phyloP scores from a whole-genome alignment of 768 basidiomycete species.

The Russula earlei region DNA sequence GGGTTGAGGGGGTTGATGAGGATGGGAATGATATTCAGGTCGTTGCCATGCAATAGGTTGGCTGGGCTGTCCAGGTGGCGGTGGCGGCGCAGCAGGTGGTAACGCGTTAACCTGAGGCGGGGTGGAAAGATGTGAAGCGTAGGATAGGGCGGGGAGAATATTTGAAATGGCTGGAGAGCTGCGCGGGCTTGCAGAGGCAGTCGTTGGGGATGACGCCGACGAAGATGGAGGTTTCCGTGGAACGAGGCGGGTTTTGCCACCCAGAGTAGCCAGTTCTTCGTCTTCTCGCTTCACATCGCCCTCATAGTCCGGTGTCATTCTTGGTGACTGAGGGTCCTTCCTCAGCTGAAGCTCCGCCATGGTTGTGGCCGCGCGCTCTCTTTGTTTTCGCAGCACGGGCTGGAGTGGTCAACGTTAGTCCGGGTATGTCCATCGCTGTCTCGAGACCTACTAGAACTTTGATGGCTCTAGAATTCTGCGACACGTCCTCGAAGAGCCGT shows the following conservation, averaged over 20 bases:
- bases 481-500: constrained; percentile 46
- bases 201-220: constrained; percentile 27
- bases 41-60: constrained; percentile 1
- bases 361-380: constrained; percentile 35
- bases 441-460: constrained; percentile 48
- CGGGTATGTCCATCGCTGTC: neutral
- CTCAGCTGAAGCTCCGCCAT: constrained; percentile 30
- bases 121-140: constrained; percentile 37
- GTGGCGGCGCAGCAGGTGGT: neutral
- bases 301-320: constrained; percentile 14
- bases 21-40: constrained; percentile 3
- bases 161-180: constrained; percentile 19
- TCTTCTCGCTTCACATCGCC: constrained; percentile 45
- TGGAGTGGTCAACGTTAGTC: constrained; percentile 21
- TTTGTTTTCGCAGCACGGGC: constrained; percentile 55
- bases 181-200: constrained; percentile 28
- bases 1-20: neutral
- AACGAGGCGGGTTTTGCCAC: constrained; percentile 56
- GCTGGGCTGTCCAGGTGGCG: neutral
- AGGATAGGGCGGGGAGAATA: constrained; percentile 29
- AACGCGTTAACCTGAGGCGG: constrained; percentile 28
- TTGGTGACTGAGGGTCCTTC: constrained; percentile 26
- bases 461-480: constrained; percentile 41
- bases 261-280: constrained; percentile 51
- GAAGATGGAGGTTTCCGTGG: constrained; percentile 36